A percentile compares a stretch with the other conserved stretches of the same genome.
phyloP scores from a whole-genome alignment of 176 grass and related monocot genomes.

The Pontederia paniculata region DNA sequence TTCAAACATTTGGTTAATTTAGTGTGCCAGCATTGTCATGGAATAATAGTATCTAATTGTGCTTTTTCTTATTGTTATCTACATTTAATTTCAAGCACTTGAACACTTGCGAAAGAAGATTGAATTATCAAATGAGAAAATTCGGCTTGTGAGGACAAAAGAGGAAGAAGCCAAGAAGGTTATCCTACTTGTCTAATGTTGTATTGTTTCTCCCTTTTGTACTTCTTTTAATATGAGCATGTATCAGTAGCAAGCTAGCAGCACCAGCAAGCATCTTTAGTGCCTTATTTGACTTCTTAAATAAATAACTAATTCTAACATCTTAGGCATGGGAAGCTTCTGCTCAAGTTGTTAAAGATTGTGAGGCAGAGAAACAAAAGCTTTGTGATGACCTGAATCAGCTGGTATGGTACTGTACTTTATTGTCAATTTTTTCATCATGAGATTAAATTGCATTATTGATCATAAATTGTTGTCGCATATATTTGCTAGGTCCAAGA shows the following conservation, averaged over 20 bases:
- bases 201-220: too few species aligned
- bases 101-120: slow-evolving; percentile 80
- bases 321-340: slow-evolving; percentile 80
- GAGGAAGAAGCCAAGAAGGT: slow-evolving; percentile 76
- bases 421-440: slow-evolving; percentile 2
- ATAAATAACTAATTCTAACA: slow-evolving; percentile 11
- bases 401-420: slow-evolving; percentile 46
- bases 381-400: slow-evolving; percentile 76
- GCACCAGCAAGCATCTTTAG: too few species aligned
- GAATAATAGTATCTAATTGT: background rate
- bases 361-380: slow-evolving; percentile 72
- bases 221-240: too few species aligned
- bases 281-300: too few species aligned
- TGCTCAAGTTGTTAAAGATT: slow-evolving; percentile 60
- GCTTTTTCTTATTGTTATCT: slow-evolving; percentile 10
- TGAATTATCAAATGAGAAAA: slow-evolving; percentile 70
- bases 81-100: slow-evolving; percentile 36
- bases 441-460: slow-evolving; percentile 1
- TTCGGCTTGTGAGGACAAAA: slow-evolving; percentile 60
- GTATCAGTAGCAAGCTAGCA: too few species aligned
- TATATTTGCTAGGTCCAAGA: slow-evolving; percentile 64
- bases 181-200: background rate
- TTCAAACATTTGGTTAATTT: background rate
- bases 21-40: too few species aligned
- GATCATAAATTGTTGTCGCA: slow-evolving; percentile 6